Evolutionary conservation across 371 early-diverging fungal species (phyloP).

Genomic region (Sporodiniella umbellata): DNA sequence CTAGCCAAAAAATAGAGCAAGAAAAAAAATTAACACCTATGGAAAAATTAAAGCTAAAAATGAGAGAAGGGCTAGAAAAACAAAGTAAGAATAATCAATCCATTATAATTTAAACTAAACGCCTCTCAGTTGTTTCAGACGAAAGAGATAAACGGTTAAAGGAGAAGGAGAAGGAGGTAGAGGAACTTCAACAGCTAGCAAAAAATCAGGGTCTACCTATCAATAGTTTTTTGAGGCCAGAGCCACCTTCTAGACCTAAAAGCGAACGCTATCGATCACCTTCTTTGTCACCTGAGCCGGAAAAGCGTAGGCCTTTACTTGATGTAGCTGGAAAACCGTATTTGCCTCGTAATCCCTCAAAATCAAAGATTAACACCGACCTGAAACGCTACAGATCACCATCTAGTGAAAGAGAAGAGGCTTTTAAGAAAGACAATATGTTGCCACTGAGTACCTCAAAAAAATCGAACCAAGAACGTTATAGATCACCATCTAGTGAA

Average conservation of each 20-base stretch:
- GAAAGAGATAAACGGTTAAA: conserved; percentile 25
- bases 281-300: not conserved
- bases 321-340: not conserved
- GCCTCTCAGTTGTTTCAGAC: conserved; percentile 28
- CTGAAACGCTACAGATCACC: conserved; percentile 8
- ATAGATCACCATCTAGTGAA: conserved; percentile 5
- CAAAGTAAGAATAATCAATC: conserved; percentile 28
- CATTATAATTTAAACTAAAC: not conserved
- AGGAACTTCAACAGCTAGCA: conserved; percentile 20
- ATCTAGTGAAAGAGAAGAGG: not conserved
- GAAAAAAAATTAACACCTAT: conserved; percentile 47
- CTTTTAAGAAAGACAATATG: not conserved
- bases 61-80: conserved; percentile 47
- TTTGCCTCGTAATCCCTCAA: not conserved
- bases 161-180: conserved; percentile 31
- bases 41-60: conserved; percentile 47
- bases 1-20: conserved; percentile 1
- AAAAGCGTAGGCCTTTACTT: conserved; percentile 10
- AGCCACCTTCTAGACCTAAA: conserved; percentile 16
- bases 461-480: not conserved
- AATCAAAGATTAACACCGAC: not conserved
- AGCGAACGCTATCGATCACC: conserved; percentile 5
- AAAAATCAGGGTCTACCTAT: conserved; percentile 17
- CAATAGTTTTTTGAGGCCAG: conserved; percentile 16
- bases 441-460: conserved; percentile 8